Conservation (phyloP, 208 protist genomes). For the Acanthamoeba divionensis region DNA sequence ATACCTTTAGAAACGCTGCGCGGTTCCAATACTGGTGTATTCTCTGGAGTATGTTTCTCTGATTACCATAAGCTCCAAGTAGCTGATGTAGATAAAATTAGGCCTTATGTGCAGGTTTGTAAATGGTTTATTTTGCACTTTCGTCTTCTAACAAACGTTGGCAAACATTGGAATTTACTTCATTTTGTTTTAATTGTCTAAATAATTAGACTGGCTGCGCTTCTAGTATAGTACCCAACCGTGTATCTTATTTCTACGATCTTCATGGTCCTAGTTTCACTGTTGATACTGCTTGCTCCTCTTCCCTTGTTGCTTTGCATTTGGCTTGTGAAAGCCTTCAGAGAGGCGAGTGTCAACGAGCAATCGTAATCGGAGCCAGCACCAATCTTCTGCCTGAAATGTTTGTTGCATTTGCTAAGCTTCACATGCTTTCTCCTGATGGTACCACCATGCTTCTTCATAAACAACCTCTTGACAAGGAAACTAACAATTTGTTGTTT, state of each 20-base stretch:
- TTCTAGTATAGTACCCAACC: constrained; percentile 58
- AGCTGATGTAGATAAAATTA: constrained; percentile 7
- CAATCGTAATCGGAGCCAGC: constrained; percentile 76
- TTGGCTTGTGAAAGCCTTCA: constrained; percentile 63
- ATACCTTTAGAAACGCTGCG: constrained; percentile 33
- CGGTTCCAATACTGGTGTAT: constrained; percentile 63
- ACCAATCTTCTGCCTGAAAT: constrained; percentile 57
- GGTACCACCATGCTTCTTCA: no score
- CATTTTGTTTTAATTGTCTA: no score
- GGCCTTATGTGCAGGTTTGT: constrained; percentile 14
- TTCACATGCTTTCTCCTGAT: constrained; percentile 59
- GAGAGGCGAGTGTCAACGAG: constrained; percentile 62
- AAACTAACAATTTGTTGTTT: no score
- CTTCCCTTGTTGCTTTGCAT: constrained; percentile 77
- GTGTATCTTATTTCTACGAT: constrained; percentile 79
- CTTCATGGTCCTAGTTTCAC: constrained; percentile 78
- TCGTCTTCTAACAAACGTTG: no score
- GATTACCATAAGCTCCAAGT: constrained; percentile 60
- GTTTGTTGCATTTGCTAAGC: constrained; percentile 57
- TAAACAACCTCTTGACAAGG: no score
- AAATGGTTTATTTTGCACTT: no score
- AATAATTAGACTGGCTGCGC: constrained; percentile 50
- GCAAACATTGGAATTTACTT: no score
- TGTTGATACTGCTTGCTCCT: constrained; percentile 85
- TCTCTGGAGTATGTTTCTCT: constrained; percentile 61